phyloP scores from a whole-genome alignment of 148 eudicot species.

The Camellia lanceoleosa region DNA sequence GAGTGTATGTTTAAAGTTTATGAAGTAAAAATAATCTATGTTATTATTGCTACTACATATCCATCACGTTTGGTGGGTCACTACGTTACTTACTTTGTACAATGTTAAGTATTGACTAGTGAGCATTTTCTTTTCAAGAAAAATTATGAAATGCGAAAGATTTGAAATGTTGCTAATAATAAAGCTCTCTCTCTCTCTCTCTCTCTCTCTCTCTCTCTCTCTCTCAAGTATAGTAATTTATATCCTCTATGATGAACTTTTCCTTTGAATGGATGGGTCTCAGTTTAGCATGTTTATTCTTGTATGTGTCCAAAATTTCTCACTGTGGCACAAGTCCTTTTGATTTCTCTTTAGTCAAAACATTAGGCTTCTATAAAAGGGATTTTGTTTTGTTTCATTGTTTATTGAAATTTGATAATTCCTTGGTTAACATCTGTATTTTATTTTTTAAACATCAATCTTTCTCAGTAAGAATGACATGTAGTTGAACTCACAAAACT shows the following conservation, averaged over 20 bases:
- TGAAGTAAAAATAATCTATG: too few species aligned
- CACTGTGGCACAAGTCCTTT: too few species aligned
- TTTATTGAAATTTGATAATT: neutral
- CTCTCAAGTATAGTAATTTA: neutral
- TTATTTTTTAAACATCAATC: neutral
- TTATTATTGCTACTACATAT: neutral
- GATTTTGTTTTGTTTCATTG: neutral
- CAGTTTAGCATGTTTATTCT: too few species aligned
- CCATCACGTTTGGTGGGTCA: neutral
- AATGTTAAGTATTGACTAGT: neutral
- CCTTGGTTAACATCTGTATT: neutral
- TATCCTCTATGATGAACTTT: too few species aligned
- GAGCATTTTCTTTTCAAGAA: neutral
- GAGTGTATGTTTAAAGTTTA: too few species aligned
- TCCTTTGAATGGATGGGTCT: too few species aligned
- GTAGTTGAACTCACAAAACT: slow-evolving; percentile 8
- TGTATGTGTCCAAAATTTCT: too few species aligned
- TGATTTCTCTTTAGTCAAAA: neutral
- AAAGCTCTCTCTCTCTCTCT: neutral
- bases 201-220: too few species aligned
- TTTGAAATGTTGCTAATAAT: neutral
- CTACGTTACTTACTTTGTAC: neutral
- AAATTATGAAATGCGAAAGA: too few species aligned
- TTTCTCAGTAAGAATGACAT: neutral
- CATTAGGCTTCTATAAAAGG: neutral